Evolutionary conservation across 129 eudicot genomes (phyloP), one percentile per base, ranked within the genome.

Genomic region (Erigeron canadensis): DNA sequence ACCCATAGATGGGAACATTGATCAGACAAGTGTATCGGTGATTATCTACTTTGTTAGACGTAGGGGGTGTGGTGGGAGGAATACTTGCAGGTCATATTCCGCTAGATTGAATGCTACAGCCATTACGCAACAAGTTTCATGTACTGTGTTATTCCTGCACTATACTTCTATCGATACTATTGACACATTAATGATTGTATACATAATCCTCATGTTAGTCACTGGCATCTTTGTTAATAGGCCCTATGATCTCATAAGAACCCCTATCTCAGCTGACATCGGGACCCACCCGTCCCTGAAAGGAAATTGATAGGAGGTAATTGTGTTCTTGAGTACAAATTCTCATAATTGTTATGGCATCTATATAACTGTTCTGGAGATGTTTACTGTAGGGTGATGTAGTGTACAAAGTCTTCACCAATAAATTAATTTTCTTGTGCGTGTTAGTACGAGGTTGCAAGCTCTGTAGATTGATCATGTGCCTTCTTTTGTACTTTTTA

Each of bases 31-130:
- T 90, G 80, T 1, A 83, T 97, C 2, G 99, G 99, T 63, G 39
- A 63, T 63, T 63, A n/a, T 63, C 68, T n/a, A 63, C 68, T 0
- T 63, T 63, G n/a, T 63, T 63, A 44, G 99, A 95, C 48, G 87
- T 95, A 0, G 99, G 99, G 74, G 99, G 99, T 7, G 97, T 95
- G 42, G 85, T 86, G 2, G 99, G 99, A 47, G 99, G 99, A 70
- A 86, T 95, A 65, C 85, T 90, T 17, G 99, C 99, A 0, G 99
- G 99, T 51, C 85, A 85, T 79, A 85, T 88, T 95, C 99, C 0
- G 99, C 90, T 59, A 69, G 75, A 47, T 82, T 95, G 64, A 87
- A 84, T 70, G 99, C 97, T 12, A 67, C 97, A 69, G 99, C 99
- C 53, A 86, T 95, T 40, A 95, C 99, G 99, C 99, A 2, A 97